Base-by-base conservation (phyloP, 1,139 yeast genomes). In the Hemisphaericaspora subhashii region DNA sequence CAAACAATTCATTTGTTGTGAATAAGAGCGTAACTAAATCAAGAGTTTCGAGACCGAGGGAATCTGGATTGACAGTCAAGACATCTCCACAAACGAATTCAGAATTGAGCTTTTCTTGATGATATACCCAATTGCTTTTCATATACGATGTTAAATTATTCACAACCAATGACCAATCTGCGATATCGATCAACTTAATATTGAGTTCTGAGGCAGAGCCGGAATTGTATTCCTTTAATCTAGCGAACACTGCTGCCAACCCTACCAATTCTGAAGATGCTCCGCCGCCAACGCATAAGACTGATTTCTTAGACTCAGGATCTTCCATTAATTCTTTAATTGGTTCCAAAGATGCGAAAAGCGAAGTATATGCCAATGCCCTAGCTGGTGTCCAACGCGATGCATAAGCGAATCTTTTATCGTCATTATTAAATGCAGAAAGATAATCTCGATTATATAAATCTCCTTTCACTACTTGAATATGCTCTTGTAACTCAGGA, bases 361-460 rank as follows among this genome's bases (percentile, higher is more conserved):
- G 65, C 1, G 89, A 77, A 3, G 84, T 60, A 55, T 87, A 88
- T 1, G 88, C 81, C 39, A 86, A 66, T 0, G 95, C 81, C 40
- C 96, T 66, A 0, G 94, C 79, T 0, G 96, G 92, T 0, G 94
- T 76, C 96, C 96, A 88, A 50, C 96, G 66, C 15, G 83, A 77
- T 12, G 83, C 86, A 53, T 88, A 88, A 0, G 95, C 95, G 50
- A 75, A 74, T 35, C 95, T 66, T 51, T 84, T 82, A 38, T 71
- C 75, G 40, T 77, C 82, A 37, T 66, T 62, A 39, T 77, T 77
- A 57, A 88, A 88, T 1, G 96, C 96, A 18, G 68, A 64, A 2
- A 72, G 46, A 54, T 86, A 88, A 47, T 86, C 81, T 48, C 96
- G 65, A 37, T 86, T 77, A 58, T 67, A 88, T 21, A 88, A 64